Evolutionary conservation across 208 protist genomes (phyloP), one percentile per base, ranked within the genome.

Genomic region (Crithidia expoeki): DNA sequence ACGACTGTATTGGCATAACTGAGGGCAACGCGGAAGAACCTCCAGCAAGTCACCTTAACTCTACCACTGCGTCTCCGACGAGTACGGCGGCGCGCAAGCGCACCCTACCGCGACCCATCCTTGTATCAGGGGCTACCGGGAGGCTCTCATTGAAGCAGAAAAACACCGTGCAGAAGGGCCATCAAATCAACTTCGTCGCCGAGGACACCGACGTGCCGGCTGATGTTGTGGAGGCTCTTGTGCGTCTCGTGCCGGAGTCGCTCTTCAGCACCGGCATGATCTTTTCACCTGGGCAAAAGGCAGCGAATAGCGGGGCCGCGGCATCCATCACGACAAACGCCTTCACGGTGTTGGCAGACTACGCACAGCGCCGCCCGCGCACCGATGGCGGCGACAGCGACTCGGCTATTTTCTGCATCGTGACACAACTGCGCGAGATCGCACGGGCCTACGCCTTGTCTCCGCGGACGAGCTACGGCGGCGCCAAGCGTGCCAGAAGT

Each of bases 111-210:
- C 14, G n/a, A 12, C 58, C 76, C 56, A 44, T 52, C 6, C 50
- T 80, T 12, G 28, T 80, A 16, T 49, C 69, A 32, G 58, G 50
- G 14, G 44, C 74, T 34, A 46, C 56, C 36, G 79, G 79, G 12
- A 84, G 83, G 67, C 74, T 91, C 17, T 75, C 80, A 21, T 68
- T 93, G 34, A 95, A 95, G 70, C 69, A 86, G 38, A 71, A 76
- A 36, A 92, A 87, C 65, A 88, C 56, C 16, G 81, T 95, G 4
- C 77, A 89, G 52, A n/a, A 70, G 6, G 90, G 90, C 0, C 68
- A 86, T n/a, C 90, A 95, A 64, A 68, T 92, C 72, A 86, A 57
- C 58, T 88, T 85, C 53, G 61, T 83, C 12, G 28, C 76, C 6
- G 76, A 92, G 64, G 76, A 85, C 30, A 62, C 72, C 14, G 52